Evolutionary conservation across 345 rosid genomes (phyloP).

Genomic region (Orychophragmus violaceus): DNA sequence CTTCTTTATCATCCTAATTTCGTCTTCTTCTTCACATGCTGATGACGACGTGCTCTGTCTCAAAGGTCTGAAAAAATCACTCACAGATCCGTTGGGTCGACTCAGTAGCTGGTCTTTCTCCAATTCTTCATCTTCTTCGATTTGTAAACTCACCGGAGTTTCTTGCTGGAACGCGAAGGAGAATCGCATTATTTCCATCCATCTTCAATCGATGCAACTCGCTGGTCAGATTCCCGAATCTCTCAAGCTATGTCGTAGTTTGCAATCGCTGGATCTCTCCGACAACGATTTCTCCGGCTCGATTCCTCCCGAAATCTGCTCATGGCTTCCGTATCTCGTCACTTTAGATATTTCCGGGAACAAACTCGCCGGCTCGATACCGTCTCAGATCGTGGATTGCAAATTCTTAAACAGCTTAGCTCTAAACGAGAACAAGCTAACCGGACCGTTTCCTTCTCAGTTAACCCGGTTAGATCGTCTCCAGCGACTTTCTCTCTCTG

Average conservation of each 20-base stretch:
- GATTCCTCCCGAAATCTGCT: conserved; percentile 47
- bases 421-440: conserved; percentile 36
- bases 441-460: conserved; percentile 52
- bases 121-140: conserved; percentile 40
- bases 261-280: conserved; percentile 49
- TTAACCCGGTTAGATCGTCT: conserved; percentile 42
- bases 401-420: conserved; percentile 42
- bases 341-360: conserved; percentile 51
- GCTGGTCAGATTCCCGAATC: conserved; percentile 48
- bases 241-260: conserved; percentile 43
- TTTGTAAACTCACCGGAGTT: conserved; percentile 52
- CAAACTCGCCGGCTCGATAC: conserved; percentile 44
- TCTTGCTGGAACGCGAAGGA: conserved; percentile 56
- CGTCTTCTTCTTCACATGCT: conserved; percentile 2
- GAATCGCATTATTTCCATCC: conserved; percentile 41
- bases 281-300: conserved; percentile 44
- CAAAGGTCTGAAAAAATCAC: conserved; percentile 40
- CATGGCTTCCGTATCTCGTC: conserved; percentile 51
- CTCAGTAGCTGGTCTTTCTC: conserved; percentile 42
- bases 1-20: not conserved
- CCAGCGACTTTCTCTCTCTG: conserved; percentile 37
- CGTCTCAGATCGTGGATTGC: conserved; percentile 40
- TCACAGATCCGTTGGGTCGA: conserved; percentile 31
- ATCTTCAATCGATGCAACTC: conserved; percentile 36
- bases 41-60: conserved; percentile 53